These are phyloP conservation scores for Sporobolomyces phaffii DNA, from an alignment of 768 basidiomycete species.

Conservation along the genomic window DNA sequence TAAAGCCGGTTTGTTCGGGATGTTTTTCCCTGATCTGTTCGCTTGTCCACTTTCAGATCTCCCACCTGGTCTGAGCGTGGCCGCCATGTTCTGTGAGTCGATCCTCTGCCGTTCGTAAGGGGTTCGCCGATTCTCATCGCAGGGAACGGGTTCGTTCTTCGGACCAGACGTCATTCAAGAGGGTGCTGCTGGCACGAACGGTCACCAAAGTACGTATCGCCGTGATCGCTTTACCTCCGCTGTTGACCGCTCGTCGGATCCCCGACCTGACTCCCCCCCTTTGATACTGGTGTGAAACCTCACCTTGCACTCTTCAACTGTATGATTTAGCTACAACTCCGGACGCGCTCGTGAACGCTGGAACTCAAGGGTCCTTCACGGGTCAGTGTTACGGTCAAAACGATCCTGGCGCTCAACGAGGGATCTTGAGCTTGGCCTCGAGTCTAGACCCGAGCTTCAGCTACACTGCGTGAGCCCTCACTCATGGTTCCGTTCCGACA, in stretches of 20 bases:
- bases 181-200: not conserved
- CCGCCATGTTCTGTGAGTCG: slow-evolving; percentile 10
- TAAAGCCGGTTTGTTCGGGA: too few species aligned
- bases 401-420: not conserved
- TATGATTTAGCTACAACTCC: slow-evolving; percentile 6
- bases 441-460: slow-evolving; percentile 1
- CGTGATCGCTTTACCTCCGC: too few species aligned
- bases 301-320: too few species aligned
- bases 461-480: not conserved
- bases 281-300: too few species aligned
- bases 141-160: too few species aligned
- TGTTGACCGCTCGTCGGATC: too few species aligned
- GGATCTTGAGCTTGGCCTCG: not conserved
- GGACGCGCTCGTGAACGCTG: not conserved
- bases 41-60: too few species aligned
- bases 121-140: too few species aligned
- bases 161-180: slow-evolving; percentile 1
- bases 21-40: too few species aligned
- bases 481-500: not conserved
- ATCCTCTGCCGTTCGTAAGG: too few species aligned
- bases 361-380: not conserved
- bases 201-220: not conserved
- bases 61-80: slow-evolving; percentile 6
- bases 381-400: slow-evolving; percentile 2
- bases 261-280: not conserved